phyloP scores from a whole-genome alignment of 805 yeast species.

The Peterozyma xylosa region DNA sequence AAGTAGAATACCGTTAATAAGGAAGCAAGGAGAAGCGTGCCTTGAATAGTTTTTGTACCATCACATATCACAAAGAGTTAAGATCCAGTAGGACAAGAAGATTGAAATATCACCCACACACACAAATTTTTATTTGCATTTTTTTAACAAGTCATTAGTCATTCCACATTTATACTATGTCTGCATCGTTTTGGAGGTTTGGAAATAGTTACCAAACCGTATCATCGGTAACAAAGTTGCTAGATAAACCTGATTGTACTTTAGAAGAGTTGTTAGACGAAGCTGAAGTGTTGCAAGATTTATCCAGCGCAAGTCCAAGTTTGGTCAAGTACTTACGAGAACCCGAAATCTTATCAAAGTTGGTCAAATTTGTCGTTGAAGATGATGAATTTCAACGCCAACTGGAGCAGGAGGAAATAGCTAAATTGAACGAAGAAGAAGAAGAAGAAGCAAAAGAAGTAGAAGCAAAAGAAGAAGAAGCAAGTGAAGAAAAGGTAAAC shows the following conservation, averaged over 20 bases:
- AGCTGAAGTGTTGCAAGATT: slow-evolving; percentile 65
- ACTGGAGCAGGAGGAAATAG: slow-evolving; percentile 2
- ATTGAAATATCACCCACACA: no score
- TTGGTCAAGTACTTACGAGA: slow-evolving; percentile 74
- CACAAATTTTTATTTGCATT: no score
- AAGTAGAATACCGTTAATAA: no score
- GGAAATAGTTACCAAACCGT: slow-evolving; percentile 49
- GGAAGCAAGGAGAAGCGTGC: no score
- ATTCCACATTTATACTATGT: slow-evolving; percentile 3
- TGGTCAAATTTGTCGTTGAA: slow-evolving; percentile 59
- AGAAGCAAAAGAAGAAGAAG: slow-evolving; percentile 3
- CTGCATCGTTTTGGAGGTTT: slow-evolving; percentile 47
- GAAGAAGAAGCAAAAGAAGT: slow-evolving; percentile 13
- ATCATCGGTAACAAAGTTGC: slow-evolving; percentile 48
- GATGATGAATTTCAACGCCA: slow-evolving; percentile 34
- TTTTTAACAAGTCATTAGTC: no score
- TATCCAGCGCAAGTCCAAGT: slow-evolving; percentile 64
- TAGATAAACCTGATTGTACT: slow-evolving; percentile 35
- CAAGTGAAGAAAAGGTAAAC: slow-evolving; percentile 1
- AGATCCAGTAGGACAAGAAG: no score
- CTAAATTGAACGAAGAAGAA: neutral
- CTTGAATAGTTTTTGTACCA: no score
- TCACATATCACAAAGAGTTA: no score
- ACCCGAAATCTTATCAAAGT: slow-evolving; percentile 61
- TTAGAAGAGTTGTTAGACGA: slow-evolving; percentile 65